Evolutionary conservation across 169 alveolate species (phyloP).

Genomic region (Plasmodium sp.): DNA sequence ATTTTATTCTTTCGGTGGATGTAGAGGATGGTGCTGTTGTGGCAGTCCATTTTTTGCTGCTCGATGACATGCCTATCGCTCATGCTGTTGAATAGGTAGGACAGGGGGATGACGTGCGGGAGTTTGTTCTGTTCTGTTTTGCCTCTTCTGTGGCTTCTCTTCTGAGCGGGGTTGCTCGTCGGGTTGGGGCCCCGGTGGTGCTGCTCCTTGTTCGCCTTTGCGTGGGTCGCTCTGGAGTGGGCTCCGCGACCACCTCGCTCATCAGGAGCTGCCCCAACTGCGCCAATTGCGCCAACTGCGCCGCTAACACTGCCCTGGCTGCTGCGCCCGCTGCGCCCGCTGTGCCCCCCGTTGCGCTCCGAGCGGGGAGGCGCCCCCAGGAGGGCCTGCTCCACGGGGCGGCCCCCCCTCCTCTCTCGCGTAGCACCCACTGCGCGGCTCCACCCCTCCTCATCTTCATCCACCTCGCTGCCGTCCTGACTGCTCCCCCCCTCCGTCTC

Average conservation of each 20-base stretch:
- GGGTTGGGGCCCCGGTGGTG: neutral
- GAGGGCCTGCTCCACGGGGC: neutral
- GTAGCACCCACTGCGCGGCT: neutral
- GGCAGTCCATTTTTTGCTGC: conserved; percentile 16
- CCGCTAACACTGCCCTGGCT: neutral
- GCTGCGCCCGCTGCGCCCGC: neutral
- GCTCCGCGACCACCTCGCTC: neutral
- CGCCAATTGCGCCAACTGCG: neutral
- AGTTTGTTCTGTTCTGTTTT: conserved; percentile 15
- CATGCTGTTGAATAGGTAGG: conserved; percentile 19
- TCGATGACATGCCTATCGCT: conserved; percentile 25
- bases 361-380: neutral
- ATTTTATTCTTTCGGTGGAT: conserved; percentile 47
- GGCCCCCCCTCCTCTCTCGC: neutral
- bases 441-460: neutral
- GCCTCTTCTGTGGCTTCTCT: neutral
- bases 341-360: neutral
- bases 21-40: conserved; percentile 36
- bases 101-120: conserved; percentile 37
- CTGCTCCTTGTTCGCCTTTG: neutral
- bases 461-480: neutral
- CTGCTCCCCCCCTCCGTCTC: neutral
- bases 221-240: neutral
- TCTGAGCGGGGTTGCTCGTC: neutral
- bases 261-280: neutral